Conservation (phyloP, 768 basidiomycete species). For the Boletus reticulatus region DNA sequence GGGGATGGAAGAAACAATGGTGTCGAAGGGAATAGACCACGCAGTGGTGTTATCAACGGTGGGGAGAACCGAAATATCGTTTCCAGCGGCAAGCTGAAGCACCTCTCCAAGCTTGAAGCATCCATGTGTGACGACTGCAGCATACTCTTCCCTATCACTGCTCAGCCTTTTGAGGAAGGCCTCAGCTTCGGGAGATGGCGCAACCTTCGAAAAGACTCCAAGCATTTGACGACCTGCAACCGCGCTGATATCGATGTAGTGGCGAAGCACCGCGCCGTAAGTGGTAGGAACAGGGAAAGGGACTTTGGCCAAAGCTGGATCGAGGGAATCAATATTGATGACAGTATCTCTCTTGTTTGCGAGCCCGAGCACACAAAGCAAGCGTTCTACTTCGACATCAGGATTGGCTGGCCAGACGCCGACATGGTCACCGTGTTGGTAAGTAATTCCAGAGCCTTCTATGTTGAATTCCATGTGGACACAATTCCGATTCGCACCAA, state of each 20-base stretch:
- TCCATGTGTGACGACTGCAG: constrained; percentile 68
- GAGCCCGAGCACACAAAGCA: constrained; percentile 84
- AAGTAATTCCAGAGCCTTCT: constrained; percentile 94
- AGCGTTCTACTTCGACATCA: constrained; percentile 85
- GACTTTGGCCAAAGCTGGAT: constrained; percentile 96
- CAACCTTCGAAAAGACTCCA: constrained; percentile 82
- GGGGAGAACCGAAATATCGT: constrained; percentile 58
- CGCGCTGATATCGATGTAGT: constrained; percentile 97
- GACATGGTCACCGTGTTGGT: constrained; percentile 98
- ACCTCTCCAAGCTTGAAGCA: constrained; percentile 93
- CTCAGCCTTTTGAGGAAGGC: constrained; percentile 73
- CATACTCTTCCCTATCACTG: constrained; percentile 85
- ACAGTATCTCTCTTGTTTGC: constrained; percentile 76
- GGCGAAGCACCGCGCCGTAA: constrained; percentile 87
- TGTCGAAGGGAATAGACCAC: constrained; percentile 96
- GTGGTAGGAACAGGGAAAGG: constrained; percentile 98
- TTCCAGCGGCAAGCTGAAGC: constrained; percentile 85
- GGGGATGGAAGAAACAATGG: constrained; percentile 89
- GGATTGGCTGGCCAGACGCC: constrained; percentile 97
- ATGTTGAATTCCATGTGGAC: constrained; percentile 93
- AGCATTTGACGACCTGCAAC: constrained; percentile 94
- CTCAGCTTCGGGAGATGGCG: constrained; percentile 77
- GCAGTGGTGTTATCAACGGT: constrained; percentile 72
- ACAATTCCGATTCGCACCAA: constrained; percentile 79
- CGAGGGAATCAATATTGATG: constrained; percentile 94